Conservation (phyloP, 306 rosid genomes). For the Hylodesmum podocarpum region DNA sequence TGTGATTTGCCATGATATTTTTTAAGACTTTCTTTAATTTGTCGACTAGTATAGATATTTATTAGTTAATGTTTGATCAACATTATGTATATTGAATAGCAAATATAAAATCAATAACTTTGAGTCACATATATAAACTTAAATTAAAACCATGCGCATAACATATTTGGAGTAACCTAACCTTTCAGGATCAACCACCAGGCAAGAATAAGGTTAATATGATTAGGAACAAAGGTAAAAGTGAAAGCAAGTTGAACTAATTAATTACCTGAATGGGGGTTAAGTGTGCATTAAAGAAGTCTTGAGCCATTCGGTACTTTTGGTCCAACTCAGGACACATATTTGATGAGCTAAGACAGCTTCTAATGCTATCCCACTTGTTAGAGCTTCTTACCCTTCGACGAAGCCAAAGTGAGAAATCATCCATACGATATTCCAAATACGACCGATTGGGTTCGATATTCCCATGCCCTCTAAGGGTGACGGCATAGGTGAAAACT, state of each 20-base stretch:
- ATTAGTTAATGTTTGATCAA: too few species aligned
- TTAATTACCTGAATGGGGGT: conserved; percentile 66
- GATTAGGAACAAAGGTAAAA: too few species aligned
- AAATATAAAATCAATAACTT: too few species aligned
- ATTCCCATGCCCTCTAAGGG: conserved; percentile 72
- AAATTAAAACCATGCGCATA: too few species aligned
- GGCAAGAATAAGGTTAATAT: too few species aligned
- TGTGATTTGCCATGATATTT: not conserved
- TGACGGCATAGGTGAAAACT: conserved; percentile 66
- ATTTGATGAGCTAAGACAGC: conserved; percentile 59
- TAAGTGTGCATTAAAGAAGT: conserved; percentile 75
- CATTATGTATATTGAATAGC: too few species aligned
- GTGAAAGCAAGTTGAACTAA: not conserved
- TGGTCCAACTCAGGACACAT: conserved; percentile 73
- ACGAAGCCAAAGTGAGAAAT: conserved; percentile 69
- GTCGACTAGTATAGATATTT: too few species aligned
- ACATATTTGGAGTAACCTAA: too few species aligned
- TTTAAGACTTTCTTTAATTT: not conserved
- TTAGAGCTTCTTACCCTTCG: conserved; percentile 62
- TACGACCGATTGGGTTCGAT: conserved; percentile 73
- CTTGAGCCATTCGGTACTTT: conserved; percentile 66
- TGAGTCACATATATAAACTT: too few species aligned
- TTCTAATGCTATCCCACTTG: conserved; percentile 73
- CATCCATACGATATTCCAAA: conserved; percentile 75
- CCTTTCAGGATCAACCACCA: too few species aligned